Percentiles rank a stretch among this genome's conserved stretches.
Conservation (phyloP, 2,329 filamentous ascomycete genomes). For the Fusarium brachygibbosum region DNA sequence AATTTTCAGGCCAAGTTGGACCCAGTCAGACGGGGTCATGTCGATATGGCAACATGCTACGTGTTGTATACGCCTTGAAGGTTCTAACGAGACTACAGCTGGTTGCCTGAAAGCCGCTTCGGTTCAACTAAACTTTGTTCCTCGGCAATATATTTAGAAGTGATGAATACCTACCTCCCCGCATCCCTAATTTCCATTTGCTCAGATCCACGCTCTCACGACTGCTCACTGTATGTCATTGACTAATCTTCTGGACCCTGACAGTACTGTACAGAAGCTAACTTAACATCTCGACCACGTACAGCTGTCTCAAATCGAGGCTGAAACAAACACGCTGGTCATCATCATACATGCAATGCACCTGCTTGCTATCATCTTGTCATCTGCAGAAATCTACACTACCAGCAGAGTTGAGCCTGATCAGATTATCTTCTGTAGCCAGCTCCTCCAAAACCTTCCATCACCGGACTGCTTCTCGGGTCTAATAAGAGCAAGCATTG, state of each 20-base stretch:
- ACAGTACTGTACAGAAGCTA: constrained; percentile 3
- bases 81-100: too few relatives aligned
- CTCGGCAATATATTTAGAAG: neutral
- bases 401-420: neutral
- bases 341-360: constrained; percentile 20
- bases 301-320: constrained; percentile 9
- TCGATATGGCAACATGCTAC: neutral
- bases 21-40: too few relatives aligned
- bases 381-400: neutral
- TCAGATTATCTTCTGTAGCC: neutral
- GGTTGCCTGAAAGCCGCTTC: neutral
- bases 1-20: neutral
- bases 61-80: neutral
- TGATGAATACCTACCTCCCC: neutral
- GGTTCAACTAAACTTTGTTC: constrained; percentile 3
- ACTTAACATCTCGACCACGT: constrained; percentile 21
- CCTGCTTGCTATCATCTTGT: neutral
- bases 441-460: neutral
- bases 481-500: neutral
- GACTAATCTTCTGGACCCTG: constrained; percentile 11
- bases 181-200: neutral
- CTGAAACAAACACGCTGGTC: constrained; percentile 29
- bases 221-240: neutral
- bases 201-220: neutral
- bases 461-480: neutral